Evolutionary conservation across 768 basidiomycete species (phyloP).

Genomic region (Naganishia onofrii): DNA sequence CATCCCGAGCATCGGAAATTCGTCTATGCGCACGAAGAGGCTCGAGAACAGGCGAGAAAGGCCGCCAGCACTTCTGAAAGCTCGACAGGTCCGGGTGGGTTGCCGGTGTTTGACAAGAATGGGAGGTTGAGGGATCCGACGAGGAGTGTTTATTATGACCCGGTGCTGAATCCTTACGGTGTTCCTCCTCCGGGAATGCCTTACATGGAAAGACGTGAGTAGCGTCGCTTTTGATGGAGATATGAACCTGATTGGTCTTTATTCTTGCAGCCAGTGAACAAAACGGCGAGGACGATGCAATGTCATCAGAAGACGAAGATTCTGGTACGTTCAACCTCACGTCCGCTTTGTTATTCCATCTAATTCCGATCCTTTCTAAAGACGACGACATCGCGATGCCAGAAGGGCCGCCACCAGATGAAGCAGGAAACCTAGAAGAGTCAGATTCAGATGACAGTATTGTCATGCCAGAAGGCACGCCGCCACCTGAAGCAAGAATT

Average conservation of each 20-base stretch:
- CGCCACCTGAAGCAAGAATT: slow-evolving; percentile 51
- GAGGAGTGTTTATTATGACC: slow-evolving; percentile 86
- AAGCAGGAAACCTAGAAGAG: slow-evolving; percentile 53
- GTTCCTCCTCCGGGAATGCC: slow-evolving; percentile 95
- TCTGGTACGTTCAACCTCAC: not conserved
- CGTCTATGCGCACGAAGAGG: slow-evolving; percentile 65
- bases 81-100: slow-evolving; percentile 56
- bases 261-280: slow-evolving; percentile 52
- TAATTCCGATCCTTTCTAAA: not conserved
- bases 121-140: slow-evolving; percentile 88
- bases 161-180: slow-evolving; percentile 87
- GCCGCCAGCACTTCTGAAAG: slow-evolving; percentile 53
- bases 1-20: slow-evolving; percentile 88
- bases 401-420: slow-evolving; percentile 32
- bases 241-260: not conserved
- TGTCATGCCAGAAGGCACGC: slow-evolving; percentile 80
- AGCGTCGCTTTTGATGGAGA: not conserved
- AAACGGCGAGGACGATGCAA: slow-evolving; percentile 51
- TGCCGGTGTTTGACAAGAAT: slow-evolving; percentile 72
- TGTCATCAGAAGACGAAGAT: slow-evolving; percentile 33
- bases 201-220: slow-evolving; percentile 81
- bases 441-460: slow-evolving; percentile 75
- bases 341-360: not conserved
- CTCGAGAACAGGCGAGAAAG: slow-evolving; percentile 58
- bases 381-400: slow-evolving; percentile 36